Conservation (phyloP, 2,329 filamentous ascomycete species). For the Verticillium klebahnii region DNA sequence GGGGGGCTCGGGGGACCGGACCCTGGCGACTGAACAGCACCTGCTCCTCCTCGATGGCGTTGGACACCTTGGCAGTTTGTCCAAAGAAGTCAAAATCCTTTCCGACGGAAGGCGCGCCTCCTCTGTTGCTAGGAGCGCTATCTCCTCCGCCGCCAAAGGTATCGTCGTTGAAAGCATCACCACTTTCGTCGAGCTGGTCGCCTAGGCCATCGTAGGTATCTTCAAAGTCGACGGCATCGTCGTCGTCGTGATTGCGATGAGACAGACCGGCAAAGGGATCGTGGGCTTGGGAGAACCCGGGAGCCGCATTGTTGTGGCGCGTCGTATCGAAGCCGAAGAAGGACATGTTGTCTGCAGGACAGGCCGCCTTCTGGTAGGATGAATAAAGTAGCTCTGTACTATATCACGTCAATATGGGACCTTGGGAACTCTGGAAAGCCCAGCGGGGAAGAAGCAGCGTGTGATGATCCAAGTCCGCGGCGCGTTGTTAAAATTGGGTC, state of each 20-base stretch:
- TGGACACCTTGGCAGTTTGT: constrained; percentile 79
- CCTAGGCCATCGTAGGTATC: constrained; percentile 96
- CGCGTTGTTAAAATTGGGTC: no score
- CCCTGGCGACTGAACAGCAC: constrained; percentile 70
- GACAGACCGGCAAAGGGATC: constrained; percentile 88
- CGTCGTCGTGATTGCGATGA: constrained; percentile 54
- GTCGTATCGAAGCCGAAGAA: constrained; percentile 86
- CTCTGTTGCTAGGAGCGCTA: constrained; percentile 26
- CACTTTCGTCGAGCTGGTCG: constrained; percentile 83
- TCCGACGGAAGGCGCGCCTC: constrained; percentile 53
- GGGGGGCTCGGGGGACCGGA: constrained; percentile 19
- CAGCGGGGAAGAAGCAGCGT: not conserved
- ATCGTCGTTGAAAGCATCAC: constrained; percentile 95
- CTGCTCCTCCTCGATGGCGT: constrained; percentile 88
- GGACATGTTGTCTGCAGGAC: constrained; percentile 56
- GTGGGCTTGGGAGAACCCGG: constrained; percentile 76
- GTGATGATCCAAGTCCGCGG: no score
- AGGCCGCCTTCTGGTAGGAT: not conserved
- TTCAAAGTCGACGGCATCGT: constrained; percentile 72
- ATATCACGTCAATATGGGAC: not conserved
- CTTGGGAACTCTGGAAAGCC: not conserved
- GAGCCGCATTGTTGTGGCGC: constrained; percentile 62
- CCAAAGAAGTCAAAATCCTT: constrained; percentile 98
- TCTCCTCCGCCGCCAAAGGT: constrained; percentile 65
- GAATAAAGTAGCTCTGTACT: constrained; percentile 8